Conservation (phyloP, 1,284 basidiomycete species). For the Cutaneotrichosporon cavernicola region DNA sequence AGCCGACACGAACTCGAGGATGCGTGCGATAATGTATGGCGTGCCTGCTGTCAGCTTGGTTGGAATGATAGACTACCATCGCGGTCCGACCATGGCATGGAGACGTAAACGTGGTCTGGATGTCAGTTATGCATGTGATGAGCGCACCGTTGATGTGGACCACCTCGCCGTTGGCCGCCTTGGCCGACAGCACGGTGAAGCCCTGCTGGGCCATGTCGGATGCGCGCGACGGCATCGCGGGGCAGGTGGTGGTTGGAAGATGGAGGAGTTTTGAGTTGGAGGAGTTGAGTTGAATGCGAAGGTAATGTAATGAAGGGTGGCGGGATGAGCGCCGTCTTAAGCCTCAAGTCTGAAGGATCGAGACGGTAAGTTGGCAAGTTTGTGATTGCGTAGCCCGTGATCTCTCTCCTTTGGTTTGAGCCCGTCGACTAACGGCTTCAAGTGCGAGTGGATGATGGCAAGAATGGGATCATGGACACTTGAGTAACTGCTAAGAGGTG, state of each 20-base stretch:
- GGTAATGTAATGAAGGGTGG: neutral
- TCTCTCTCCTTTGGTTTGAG: no score
- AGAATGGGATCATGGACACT: no score
- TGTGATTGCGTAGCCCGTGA: no score
- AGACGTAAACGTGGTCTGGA: conserved; percentile 91
- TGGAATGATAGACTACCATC: conserved; percentile 61
- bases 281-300: neutral
- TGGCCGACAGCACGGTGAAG: conserved; percentile 39
- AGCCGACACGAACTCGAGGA: conserved; percentile 91
- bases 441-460: no score
- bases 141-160: conserved; percentile 46
- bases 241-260: neutral
- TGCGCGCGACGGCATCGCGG: conserved; percentile 22
- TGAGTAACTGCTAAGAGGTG: no score
- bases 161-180: conserved; percentile 49
- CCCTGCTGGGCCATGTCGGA: conserved; percentile 37
- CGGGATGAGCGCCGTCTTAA: no score
- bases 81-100: conserved; percentile 81
- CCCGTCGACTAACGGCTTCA: no score
- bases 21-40: conserved; percentile 87
- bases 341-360: no score
- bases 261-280: neutral
- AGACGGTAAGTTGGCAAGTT: no score
- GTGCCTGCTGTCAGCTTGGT: conserved; percentile 49
- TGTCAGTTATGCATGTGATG: conserved; percentile 8